These are phyloP conservation scores for Rhytidiadelphus loreus DNA, from an alignment of 225 moss, liverwort and hornwort genomes.

Conservation along the genomic window DNA sequence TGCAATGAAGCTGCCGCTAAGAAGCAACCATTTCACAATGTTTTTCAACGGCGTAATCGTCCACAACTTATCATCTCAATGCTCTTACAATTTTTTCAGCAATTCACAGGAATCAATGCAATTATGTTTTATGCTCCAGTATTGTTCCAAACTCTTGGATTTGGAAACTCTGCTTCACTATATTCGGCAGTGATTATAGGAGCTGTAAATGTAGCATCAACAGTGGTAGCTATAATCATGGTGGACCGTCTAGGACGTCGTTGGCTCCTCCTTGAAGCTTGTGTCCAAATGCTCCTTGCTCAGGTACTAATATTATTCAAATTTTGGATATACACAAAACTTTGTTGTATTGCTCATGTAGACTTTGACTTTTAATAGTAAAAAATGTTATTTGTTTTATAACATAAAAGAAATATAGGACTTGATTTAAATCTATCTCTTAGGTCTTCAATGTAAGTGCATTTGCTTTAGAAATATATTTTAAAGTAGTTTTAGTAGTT, in stretches of 20 bases:
- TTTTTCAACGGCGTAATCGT: background rate
- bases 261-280: background rate
- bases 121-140: conserved; percentile 53
- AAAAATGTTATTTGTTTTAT: background rate
- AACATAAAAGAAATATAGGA: background rate
- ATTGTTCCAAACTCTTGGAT: conserved; percentile 44
- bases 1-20: background rate
- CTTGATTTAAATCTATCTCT: no score
- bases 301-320: background rate
- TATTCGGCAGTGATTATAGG: background rate
- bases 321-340: background rate
- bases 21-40: background rate
- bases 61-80: conserved; percentile 49
- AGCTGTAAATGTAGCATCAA: background rate
- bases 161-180: background rate
- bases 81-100: conserved; percentile 38
- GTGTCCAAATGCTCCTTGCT: background rate
- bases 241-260: background rate
- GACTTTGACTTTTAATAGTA: background rate
- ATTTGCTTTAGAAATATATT: no score
- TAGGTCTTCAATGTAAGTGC: background rate
- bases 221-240: background rate
- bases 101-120: conserved; percentile 45
- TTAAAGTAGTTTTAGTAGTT: background rate
- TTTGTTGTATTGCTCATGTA: no score